These are phyloP conservation scores for Gossypioides kirkii DNA, from an alignment of 345 rosid species.

Conservation along the genomic window DNA sequence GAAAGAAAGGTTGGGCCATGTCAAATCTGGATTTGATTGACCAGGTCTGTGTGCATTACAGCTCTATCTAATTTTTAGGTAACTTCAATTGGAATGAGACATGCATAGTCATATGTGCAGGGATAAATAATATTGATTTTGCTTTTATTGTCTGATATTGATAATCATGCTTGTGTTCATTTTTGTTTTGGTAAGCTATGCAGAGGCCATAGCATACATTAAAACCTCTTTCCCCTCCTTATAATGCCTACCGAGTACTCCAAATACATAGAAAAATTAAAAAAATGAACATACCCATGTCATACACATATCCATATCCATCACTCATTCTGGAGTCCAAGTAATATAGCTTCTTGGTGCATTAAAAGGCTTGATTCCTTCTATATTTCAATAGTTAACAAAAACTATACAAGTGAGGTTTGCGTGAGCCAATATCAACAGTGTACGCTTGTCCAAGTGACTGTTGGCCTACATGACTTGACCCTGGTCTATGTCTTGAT, in stretches of 20 bases:
- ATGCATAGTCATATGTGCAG: not conserved
- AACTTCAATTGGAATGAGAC: not conserved
- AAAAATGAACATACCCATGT: not conserved
- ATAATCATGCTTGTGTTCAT: not conserved
- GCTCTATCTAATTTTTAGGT: not conserved
- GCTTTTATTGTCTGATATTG: slow-evolving; percentile 1
- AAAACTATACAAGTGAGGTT: not conserved
- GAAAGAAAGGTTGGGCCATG: slow-evolving; percentile 80
- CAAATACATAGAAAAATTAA: not conserved
- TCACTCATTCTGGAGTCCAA: not conserved
- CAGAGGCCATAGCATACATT: not conserved
- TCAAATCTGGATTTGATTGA: slow-evolving; percentile 66
- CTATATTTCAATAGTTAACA: not conserved
- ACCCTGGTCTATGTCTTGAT: not conserved
- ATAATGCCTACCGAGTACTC: not conserved
- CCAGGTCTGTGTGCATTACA: slow-evolving; percentile 49
- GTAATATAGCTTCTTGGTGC: not conserved
- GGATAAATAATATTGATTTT: not conserved
- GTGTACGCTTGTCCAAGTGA: not conserved
- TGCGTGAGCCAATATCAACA: not conserved
- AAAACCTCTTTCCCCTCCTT: not conserved
- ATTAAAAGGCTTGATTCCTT: not conserved
- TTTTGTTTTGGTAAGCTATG: not conserved
- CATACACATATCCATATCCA: too few species aligned
- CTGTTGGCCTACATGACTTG: not conserved